Evolutionary conservation across 257 asterid genomes (phyloP), one percentile per base, ranked within the genome.

Genomic region (Cruciata laevipes): DNA sequence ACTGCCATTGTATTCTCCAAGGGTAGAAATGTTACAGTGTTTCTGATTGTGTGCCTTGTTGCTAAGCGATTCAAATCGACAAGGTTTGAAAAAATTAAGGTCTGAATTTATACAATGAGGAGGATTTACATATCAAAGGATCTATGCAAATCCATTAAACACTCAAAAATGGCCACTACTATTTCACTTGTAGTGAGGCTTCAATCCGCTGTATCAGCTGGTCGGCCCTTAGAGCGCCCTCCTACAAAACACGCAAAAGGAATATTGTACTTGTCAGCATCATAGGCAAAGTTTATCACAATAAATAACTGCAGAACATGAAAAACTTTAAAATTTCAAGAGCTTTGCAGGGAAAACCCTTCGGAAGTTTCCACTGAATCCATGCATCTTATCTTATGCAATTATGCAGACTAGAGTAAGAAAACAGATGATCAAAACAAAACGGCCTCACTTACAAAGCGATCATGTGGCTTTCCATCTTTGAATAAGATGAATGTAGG

Each of bases 401-500:
- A 27, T 31, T 21, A 61, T 7, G 25, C 18, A 23, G 59, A 53
- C 7, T 38, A 52, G 49, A 0, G 24, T 21, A 31, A 31, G 57
- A 30, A 32, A 59, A 42, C 23, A 0, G 7, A 12, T 30, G 16
- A 56, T 7, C 31, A 68, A 67, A 63, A 13, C 6, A 49, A 42
- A 73, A 14, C 35, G 76, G 42, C 24, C 60, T 42, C 64, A 82
- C 99, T 90, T 85, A 93, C 99, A 81, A 93, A 90, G 68, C 99
- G 97, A 47, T 86, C 95, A 11, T 14, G 78, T 6, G 96, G 96
- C 74, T 93, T 69, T 68, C 99, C 97, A 78, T 88, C 87, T 80
- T 84, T 88, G n/a, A 93, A 93, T 77, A 93, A 65, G 69, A 90
- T 87, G 82, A 93, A 90, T 66, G 99, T 93, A 44, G 99, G 99